phyloP scores from a whole-genome alignment of 208 protist genomes.

The Wallacemonas rigidus region DNA sequence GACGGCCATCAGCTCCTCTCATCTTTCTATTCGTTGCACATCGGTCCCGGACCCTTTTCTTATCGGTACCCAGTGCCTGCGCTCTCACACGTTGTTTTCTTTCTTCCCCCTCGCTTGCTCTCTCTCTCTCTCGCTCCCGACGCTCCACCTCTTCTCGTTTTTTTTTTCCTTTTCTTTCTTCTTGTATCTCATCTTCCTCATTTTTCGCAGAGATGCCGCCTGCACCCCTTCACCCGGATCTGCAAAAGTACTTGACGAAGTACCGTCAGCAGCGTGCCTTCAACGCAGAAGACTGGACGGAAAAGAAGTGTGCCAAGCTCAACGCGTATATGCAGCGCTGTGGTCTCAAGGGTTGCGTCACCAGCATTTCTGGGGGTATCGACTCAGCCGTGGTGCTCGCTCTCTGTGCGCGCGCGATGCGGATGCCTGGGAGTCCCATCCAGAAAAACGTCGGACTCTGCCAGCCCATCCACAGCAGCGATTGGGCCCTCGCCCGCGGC shows the following conservation, averaged over 20 bases:
- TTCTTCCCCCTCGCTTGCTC: neutral
- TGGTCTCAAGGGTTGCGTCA: constrained; percentile 89
- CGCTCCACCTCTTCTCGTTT: neutral
- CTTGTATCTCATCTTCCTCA: neutral
- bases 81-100: neutral
- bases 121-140: neutral
- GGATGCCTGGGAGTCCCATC: constrained; percentile 71
- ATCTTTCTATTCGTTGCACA: too few species aligned
- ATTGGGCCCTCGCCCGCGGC: constrained; percentile 86
- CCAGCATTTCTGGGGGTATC: constrained; percentile 93
- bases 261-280: constrained; percentile 79
- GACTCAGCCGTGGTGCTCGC: constrained; percentile 94
- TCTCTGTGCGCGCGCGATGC: constrained; percentile 77
- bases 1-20: too few species aligned
- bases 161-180: neutral
- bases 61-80: too few species aligned
- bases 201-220: constrained; percentile 35
- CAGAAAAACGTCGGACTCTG: constrained; percentile 90
- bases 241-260: constrained; percentile 59
- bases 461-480: constrained; percentile 94
- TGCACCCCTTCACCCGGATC: constrained; percentile 65
- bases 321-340: constrained; percentile 92
- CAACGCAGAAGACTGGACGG: constrained; percentile 80
- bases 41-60: too few species aligned
- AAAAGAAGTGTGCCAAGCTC: constrained; percentile 82